These are phyloP conservation scores for Pochonia chlamydosporia DNA, from an alignment of 2,329 filamentous ascomycete genomes.

Conservation along the genomic window DNA sequence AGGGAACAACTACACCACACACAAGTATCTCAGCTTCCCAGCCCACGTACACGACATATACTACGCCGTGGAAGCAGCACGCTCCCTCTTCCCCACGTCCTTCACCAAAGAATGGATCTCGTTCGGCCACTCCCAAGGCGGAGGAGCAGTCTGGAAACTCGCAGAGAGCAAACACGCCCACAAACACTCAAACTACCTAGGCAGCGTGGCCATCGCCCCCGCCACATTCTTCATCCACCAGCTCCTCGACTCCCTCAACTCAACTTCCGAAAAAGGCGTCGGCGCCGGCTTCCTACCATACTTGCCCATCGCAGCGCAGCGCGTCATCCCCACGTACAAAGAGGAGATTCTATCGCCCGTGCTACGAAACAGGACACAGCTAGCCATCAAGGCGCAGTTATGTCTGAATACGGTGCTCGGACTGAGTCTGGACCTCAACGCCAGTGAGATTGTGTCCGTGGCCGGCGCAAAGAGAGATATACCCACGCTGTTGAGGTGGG, in stretches of 20 bases:
- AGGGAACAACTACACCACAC: slow-evolving; percentile 14
- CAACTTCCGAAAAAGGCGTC: neutral
- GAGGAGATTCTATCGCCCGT: slow-evolving; percentile 1
- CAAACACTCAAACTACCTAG: slow-evolving; percentile 9
- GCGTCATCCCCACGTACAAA: slow-evolving; percentile 2
- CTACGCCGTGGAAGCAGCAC: slow-evolving; percentile 10
- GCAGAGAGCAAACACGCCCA: slow-evolving; percentile 11
- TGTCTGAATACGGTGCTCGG: slow-evolving; percentile 3
- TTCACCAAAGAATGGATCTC: slow-evolving; percentile 9
- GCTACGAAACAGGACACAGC: slow-evolving; percentile 3
- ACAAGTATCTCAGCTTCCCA: slow-evolving; percentile 13
- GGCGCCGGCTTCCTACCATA: slow-evolving; percentile 6
- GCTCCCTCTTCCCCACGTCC: slow-evolving; percentile 4
- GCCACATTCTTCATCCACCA: neutral
- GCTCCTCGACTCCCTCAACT: neutral
- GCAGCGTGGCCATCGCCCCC: slow-evolving; percentile 13
- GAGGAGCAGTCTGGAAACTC: slow-evolving; percentile 15
- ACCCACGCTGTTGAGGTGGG: neutral
- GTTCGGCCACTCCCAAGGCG: slow-evolving; percentile 15
- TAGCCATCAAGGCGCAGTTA: slow-evolving; percentile 6
- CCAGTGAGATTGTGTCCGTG: neutral
- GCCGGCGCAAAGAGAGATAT: neutral
- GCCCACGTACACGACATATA: slow-evolving; percentile 12
- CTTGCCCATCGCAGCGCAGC: slow-evolving; percentile 5
- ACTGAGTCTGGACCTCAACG: slow-evolving; percentile 1